Base-by-base conservation (phyloP, 495 filamentous ascomycete species). In the Penicillium samsonianum region DNA sequence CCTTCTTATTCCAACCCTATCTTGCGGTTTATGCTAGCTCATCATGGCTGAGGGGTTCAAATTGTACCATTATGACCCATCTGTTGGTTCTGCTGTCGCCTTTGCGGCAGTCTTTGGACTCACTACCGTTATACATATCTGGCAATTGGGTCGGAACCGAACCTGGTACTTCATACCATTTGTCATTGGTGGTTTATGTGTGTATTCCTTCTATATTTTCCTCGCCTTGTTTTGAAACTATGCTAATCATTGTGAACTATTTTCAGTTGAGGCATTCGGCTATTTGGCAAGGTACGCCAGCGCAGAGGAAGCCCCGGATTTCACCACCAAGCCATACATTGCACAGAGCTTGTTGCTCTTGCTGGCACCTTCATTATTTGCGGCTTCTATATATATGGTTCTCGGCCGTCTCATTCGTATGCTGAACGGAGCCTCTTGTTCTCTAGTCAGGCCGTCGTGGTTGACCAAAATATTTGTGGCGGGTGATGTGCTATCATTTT, bases 121-220 rank as follows among this genome's bases (percentile, higher is more conserved):
- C 31, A 66, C 76, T 0, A 65, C 81, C 5, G 19, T 73, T 5
- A 44, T 73, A 3, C 87, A 89, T 55, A 11, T 65, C 17, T 74
- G 67, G 47, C 78, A 84, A 50, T 56, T 87, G 9, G 43, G 76
- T 43, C 73, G 67, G 31, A 73, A 67, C 22, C 69, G 73, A 56
- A 82, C 82, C 20, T 89, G 83, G 84, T 88, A 84, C 66, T 84
- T 88, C 49, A 80, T 80, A 10, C 81, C 87, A 0, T 76, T 88
- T 40, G 28, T 84, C 7, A 64, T 87, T 28, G 86, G 84, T 10
- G 78, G 81, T 23, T 45, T 79, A 14, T 84, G 84, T 87, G 74
- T 59, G 79, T 42, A 53, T 10, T 74, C 41, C 20, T 38, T 41
- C 31, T 17, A 11, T 20, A 7, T 5, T 9, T 37, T 7, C 26